phyloP scores from a whole-genome alignment of 495 filamentous ascomycete species.

The Collariella sp. region DNA sequence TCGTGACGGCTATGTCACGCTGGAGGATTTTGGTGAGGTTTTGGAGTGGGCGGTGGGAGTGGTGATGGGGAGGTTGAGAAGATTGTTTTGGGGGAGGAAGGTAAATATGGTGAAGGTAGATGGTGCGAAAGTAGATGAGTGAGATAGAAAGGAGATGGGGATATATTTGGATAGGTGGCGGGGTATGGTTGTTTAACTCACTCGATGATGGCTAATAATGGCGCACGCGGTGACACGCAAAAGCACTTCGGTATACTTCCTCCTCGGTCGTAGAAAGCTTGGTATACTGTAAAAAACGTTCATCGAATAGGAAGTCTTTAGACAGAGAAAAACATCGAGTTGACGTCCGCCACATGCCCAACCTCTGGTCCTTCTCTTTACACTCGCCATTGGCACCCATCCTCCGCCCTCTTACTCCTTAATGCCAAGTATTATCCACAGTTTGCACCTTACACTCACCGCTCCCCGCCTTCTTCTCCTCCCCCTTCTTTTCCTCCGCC shows the following conservation, averaged over 20 bases:
- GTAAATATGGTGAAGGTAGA: background rate
- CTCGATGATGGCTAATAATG: too few species aligned
- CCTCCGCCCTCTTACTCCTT: background rate
- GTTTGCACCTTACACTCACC: background rate
- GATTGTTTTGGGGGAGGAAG: slow-evolving; percentile 7
- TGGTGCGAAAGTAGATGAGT: background rate
- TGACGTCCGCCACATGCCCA: too few species aligned
- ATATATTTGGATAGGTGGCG: too few species aligned
- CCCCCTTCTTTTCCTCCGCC: background rate
- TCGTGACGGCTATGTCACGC: slow-evolving; percentile 76
- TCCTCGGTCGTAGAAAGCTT: too few species aligned
- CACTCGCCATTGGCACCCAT: background rate
- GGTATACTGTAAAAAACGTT: too few species aligned
- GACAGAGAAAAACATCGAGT: too few species aligned
- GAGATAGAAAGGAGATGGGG: too few species aligned
- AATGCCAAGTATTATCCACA: slow-evolving; percentile 2
- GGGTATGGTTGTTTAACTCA: too few species aligned
- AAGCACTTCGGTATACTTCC: too few species aligned
- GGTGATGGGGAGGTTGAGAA: slow-evolving; percentile 36
- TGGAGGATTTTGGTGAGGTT: slow-evolving; percentile 49
- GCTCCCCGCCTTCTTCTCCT: background rate
- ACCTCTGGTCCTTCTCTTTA: too few species aligned
- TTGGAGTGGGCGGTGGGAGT: slow-evolving; percentile 48
- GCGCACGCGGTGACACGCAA: too few species aligned
- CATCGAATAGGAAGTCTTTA: too few species aligned